These are phyloP conservation scores for Phyllosticta citribraziliensis DNA, from an alignment of 2,329 filamentous ascomycete genomes.

Conservation along the genomic window DNA sequence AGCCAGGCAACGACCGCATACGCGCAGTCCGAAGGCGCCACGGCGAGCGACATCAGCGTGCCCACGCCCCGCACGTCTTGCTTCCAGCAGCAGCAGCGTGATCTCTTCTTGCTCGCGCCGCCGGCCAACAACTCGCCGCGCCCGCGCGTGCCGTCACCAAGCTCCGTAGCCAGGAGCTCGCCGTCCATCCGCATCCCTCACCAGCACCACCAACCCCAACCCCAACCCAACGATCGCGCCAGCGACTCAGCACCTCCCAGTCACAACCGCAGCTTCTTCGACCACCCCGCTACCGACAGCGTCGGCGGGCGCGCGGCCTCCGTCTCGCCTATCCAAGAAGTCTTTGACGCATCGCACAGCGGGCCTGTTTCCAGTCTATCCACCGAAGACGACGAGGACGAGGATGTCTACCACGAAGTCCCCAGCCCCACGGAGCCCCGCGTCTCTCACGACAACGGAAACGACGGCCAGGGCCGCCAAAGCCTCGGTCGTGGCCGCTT, in stretches of 20 bases:
- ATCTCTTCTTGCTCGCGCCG: background rate
- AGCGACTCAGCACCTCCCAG: background rate
- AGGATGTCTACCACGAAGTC: background rate
- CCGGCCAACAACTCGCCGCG: background rate
- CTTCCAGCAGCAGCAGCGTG: background rate
- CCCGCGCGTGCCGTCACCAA: background rate
- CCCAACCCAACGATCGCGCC: background rate
- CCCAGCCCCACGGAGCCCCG: background rate
- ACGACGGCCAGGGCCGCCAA: background rate
- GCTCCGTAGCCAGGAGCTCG: background rate
- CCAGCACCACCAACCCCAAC: background rate
- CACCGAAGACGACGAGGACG: background rate
- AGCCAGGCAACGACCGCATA: slow-evolving; percentile 2
- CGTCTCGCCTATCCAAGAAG: slow-evolving; percentile 3
- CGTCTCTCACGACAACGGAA: background rate
- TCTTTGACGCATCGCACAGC: background rate
- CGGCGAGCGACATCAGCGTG: slow-evolving; percentile 1
- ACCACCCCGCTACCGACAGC: background rate
- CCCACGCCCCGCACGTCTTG: background rate
- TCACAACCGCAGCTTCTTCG: background rate
- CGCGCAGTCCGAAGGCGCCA: background rate
- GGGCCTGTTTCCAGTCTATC: background rate
- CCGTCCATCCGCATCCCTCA: background rate
- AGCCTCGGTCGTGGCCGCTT: background rate
- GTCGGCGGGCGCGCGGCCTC: background rate